These are phyloP conservation scores for Kurtzmaniella fragi DNA, from an alignment of 805 yeast species.

Conservation along the genomic window DNA sequence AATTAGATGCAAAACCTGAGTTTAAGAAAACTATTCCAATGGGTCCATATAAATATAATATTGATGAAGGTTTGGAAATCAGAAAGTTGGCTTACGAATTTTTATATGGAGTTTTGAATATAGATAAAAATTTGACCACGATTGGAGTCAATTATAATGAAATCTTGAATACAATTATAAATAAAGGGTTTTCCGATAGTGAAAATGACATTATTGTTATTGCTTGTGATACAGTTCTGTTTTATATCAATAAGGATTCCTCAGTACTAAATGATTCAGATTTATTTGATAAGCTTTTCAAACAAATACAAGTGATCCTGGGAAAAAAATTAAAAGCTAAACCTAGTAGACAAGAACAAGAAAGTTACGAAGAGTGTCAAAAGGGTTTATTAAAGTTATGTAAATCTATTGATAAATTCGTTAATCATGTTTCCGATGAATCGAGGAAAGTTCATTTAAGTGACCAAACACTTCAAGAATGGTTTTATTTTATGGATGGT, in stretches of 20 bases:
- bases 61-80: slow-evolving; percentile 72
- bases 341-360: slow-evolving; percentile 66
- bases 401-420: slow-evolving; percentile 14
- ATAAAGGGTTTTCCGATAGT: slow-evolving; percentile 53
- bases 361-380: slow-evolving; percentile 46
- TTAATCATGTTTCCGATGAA: not conserved
- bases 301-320: slow-evolving; percentile 29
- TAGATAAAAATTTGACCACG: slow-evolving; percentile 14
- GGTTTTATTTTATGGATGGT: too few relatives aligned
- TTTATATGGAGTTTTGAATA: slow-evolving; percentile 46
- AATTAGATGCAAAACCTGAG: slow-evolving; percentile 49
- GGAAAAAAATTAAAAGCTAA: slow-evolving; percentile 49
- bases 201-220: slow-evolving; percentile 55
- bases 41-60: slow-evolving; percentile 83
- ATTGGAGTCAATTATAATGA: slow-evolving; percentile 21
- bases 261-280: slow-evolving; percentile 14
- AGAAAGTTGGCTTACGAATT: slow-evolving; percentile 71
- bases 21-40: slow-evolving; percentile 65
- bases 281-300: slow-evolving; percentile 26
- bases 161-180: slow-evolving; percentile 39
- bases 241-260: slow-evolving; percentile 31
- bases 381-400: slow-evolving; percentile 26
- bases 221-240: slow-evolving; percentile 38
- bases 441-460: too few relatives aligned
- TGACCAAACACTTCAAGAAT: too few relatives aligned